Evolutionary conservation across 2,329 filamentous ascomycete genomes (phyloP), one percentile per base, ranked within the genome.

Genomic region (Aureobasidium sp.): DNA sequence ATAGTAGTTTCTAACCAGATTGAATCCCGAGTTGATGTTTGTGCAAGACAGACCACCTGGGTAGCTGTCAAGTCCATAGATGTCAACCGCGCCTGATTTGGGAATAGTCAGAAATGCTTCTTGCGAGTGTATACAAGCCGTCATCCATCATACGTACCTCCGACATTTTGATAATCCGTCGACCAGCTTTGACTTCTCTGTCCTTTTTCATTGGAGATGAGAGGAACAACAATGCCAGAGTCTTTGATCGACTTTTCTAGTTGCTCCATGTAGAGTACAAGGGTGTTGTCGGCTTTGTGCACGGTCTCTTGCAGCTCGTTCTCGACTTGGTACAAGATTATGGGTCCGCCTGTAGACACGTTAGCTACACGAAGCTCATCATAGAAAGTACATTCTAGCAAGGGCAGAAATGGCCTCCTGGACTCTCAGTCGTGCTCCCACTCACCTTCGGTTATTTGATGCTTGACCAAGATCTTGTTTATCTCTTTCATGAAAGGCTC

Each of bases 1-100:
- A 60, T 77, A 77, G 57, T 75, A 71, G 47, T 73, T 71, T 39
- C 74, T 74, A 53, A 76, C 75, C 34, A 75, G 65, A 30, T 74
- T 65, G 5, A 72, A 72, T 60, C 70, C 71, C 60, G 79, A 81
- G 3, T 80, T 71, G 1, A 79, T 72, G 45, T 80, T 80, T 55
- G 77, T 80, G 63, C 81, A 84, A 48, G 77, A 81, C 78, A 80
- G 82, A 68, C 80, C 83, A 0, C 59, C 59, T 1, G 73, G 76
- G 50, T 78, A 79, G 54, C 70, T 75, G 58, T 81, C 78, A 1
- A 79, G 60, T 0, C 77, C 74, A 41, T 69, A 71, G 14, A 76
- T 72, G 60, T 80, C 75, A n/a, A 55, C 53, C 8, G 44, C n/a
- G 12, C 48, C 42, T 47, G 16, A n/a, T 6, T 16, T 37, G n/a